Base-by-base conservation (phyloP, 805 yeast genomes). In the Lachancea thermotolerans region DNA sequence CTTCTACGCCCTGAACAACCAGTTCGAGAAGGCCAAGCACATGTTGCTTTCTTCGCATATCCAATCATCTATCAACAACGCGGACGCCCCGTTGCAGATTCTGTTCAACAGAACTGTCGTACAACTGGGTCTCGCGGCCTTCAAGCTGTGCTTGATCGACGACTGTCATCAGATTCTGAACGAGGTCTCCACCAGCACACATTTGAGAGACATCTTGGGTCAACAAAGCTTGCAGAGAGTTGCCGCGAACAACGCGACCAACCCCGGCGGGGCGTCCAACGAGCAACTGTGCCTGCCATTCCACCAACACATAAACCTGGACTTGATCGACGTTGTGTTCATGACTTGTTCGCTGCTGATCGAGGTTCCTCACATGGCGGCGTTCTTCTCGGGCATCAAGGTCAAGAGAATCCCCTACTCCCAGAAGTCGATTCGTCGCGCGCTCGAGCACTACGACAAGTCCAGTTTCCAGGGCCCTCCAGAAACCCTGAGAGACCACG, bases 381-480 rank as follows among this genome's bases (percentile, higher is more conserved):
- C 85, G 53, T 71, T 80, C 44, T 76, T 75, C 40, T 64, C 73
- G 27, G 69, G 77, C 35, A 78, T 80, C 56, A 72, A 79, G 58
- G 81, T 82, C 62, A 82, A 81, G 64, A 71, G 79, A 58, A 73
- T 75, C 51, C 65, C 67, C 42, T 64, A 70, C 45, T 70, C 80
- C 49, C 74, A 85, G 58, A 90, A 87, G 69, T 86, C 95, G 27
- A 89, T 93, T 74, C 83, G 91, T 69, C 81, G 95, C 64, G 79
- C 85, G 65, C 76, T 93, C 55, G 98, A 93, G 65, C 85, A 83
- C 72, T 89, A 86, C 62, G 96, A 90, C 64, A 84, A 91, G 68
- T 96, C 90, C 67, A 84, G 84, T 47, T 93, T 91, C 75, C 87
- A 88, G 51, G 99, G 98, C 37, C 99, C 99, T 39, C 96, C 98